These are phyloP conservation scores for Aspergillus asperescens DNA, from an alignment of 495 filamentous ascomycete species.

Conservation along the genomic window DNA sequence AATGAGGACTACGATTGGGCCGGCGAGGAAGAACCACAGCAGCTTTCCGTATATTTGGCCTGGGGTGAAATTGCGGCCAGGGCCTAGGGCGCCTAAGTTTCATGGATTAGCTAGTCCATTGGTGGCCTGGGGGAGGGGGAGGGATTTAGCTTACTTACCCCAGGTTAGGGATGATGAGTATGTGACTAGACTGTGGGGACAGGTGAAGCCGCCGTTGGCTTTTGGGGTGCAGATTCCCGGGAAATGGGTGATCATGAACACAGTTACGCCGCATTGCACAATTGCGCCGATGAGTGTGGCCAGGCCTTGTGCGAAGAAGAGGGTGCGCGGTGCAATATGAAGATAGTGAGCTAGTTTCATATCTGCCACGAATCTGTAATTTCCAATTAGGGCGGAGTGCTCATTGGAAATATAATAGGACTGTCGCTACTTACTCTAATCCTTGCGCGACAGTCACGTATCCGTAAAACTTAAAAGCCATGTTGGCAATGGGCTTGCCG, in stretches of 20 bases:
- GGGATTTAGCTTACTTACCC: conserved; percentile 37
- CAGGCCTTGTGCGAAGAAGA: conserved; percentile 64
- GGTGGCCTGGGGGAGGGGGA: neutral
- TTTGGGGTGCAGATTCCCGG: conserved; percentile 55
- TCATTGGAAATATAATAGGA: neutral
- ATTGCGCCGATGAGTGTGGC: conserved; percentile 62
- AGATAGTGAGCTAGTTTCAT: conserved; percentile 77
- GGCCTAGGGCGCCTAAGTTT: conserved; percentile 54
- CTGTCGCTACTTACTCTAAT: conserved; percentile 34
- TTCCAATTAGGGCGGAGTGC: neutral
- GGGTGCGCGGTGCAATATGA: conserved; percentile 64
- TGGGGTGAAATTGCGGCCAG: conserved; percentile 61
- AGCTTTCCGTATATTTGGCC: conserved; percentile 62
- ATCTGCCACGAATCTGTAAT: conserved; percentile 59
- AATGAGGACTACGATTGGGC: conserved; percentile 50
- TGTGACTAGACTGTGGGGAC: conserved; percentile 62
- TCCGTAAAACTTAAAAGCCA: conserved; percentile 74
- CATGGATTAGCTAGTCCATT: neutral
- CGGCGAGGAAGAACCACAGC: conserved; percentile 59
- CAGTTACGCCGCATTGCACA: conserved; percentile 60
- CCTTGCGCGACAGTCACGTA: conserved; percentile 60
- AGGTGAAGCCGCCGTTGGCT: conserved; percentile 60
- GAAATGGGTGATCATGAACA: conserved; percentile 59
- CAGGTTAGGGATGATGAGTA: conserved; percentile 67
- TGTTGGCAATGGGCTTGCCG: conserved; percentile 59